A percentile compares a stretch with the other conserved stretches of the same genome.
Conservation (phyloP, 2,329 filamentous ascomycete species). For the Colletotrichum agaves region DNA sequence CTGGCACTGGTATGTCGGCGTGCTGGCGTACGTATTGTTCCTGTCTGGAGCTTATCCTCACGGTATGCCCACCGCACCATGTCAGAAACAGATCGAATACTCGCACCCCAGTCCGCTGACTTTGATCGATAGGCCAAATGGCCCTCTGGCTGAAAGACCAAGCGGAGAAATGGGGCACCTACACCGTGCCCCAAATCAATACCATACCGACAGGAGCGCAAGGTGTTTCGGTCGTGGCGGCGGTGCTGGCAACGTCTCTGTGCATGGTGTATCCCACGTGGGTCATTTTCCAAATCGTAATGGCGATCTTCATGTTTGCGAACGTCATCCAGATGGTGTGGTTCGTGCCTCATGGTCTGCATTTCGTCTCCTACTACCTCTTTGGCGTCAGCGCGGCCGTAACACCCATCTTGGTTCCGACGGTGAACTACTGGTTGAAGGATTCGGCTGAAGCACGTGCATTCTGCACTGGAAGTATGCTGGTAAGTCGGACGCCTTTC, state of each 20-base stretch:
- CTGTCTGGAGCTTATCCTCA: conserved; percentile 23
- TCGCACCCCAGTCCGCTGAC: neutral
- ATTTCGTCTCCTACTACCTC: conserved; percentile 40
- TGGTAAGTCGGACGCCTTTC: conserved; percentile 25
- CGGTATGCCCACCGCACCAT: neutral
- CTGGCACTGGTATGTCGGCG: conserved; percentile 43
- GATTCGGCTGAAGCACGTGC: conserved; percentile 41
- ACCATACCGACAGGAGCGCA: conserved; percentile 41
- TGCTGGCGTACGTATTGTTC: conserved; percentile 40
- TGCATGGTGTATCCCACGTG: conserved; percentile 49
- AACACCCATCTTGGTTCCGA: conserved; percentile 41
- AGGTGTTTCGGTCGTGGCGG: conserved; percentile 43
- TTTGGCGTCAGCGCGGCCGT: conserved; percentile 41
- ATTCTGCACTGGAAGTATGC: conserved; percentile 41
- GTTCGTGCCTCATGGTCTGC: conserved; percentile 38
- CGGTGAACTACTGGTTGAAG: conserved; percentile 41
- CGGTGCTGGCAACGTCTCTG: conserved; percentile 43
- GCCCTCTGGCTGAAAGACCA: conserved; percentile 39
- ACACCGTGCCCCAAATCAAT: conserved; percentile 40
- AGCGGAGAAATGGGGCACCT: conserved; percentile 36
- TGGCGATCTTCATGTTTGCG: conserved; percentile 37
- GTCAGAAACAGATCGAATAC: accelerated
- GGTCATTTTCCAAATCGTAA: conserved; percentile 43
- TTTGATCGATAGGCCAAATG: conserved; percentile 28
- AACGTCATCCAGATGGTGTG: conserved; percentile 40